phyloP scores from a whole-genome alignment of 2,329 filamentous ascomycete genomes.

The Penicillium sp. region DNA sequence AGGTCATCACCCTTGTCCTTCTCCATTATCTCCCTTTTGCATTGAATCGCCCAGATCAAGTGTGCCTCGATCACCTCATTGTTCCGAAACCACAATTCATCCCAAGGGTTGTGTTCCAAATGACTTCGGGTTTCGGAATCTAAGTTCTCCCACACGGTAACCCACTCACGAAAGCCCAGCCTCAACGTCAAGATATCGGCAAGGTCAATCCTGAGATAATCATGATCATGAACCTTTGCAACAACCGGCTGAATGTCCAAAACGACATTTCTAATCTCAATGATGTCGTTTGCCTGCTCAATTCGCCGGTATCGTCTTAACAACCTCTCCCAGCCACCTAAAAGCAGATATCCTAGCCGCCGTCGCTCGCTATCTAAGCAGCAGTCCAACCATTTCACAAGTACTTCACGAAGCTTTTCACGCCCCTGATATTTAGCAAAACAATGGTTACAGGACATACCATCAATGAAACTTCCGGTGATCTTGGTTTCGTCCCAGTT shows the following conservation, averaged over 20 bases:
- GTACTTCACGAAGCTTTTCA: neutral
- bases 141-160: neutral
- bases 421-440: neutral
- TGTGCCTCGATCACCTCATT: constrained; percentile 1
- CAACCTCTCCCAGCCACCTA: neutral
- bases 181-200: neutral
- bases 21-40: neutral
- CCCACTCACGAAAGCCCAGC: neutral
- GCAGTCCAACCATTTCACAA: neutral
- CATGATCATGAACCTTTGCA: neutral
- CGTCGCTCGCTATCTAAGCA: neutral
- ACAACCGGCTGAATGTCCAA: neutral
- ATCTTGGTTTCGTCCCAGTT: neutral
- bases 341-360: neutral
- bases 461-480: neutral
- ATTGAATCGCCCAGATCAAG: constrained; percentile 1
- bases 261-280: neutral
- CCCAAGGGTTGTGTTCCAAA: neutral
- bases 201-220: neutral
- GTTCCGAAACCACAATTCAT: neutral
- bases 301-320: neutral
- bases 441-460: constrained; percentile 2
- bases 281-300: neutral
- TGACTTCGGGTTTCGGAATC: neutral
- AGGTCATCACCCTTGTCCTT: neutral